These are phyloP conservation scores for Naganishia albida DNA, from an alignment of 1,284 basidiomycete genomes.

Conservation along the genomic window DNA sequence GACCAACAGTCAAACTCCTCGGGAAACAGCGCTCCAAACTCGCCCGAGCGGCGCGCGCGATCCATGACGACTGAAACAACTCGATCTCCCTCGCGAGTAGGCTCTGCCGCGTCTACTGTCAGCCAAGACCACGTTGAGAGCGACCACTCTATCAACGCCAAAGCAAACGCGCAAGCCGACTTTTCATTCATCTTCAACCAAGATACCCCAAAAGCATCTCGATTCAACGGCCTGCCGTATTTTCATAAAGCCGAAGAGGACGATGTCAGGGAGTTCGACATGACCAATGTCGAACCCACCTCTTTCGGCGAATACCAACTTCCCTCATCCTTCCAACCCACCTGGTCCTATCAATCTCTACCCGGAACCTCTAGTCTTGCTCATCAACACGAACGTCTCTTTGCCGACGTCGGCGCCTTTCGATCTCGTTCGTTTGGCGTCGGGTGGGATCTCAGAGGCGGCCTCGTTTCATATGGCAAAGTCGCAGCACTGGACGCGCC, in stretches of 20 bases:
- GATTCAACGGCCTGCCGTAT: constrained; percentile 44
- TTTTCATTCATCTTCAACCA: constrained; percentile 18
- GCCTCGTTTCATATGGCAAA: constrained; percentile 55
- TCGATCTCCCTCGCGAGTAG: constrained; percentile 13
- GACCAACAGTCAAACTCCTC: constrained; percentile 31
- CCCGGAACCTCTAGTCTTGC: constrained; percentile 34
- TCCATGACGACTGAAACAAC: constrained; percentile 17
- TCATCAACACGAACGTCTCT: constrained; percentile 27
- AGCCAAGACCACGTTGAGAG: constrained; percentile 1
- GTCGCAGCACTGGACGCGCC: constrained; percentile 27
- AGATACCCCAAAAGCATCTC: constrained; percentile 18
- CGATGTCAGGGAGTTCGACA: constrained; percentile 62
- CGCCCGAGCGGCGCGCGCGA: constrained; percentile 7
- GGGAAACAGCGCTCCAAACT: not conserved
- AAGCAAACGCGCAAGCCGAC: constrained; percentile 8
- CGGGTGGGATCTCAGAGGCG: constrained; percentile 40
- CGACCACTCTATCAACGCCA: constrained; percentile 33
- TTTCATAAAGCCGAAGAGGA: constrained; percentile 69
- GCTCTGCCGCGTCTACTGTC: constrained; percentile 8
- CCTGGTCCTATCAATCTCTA: constrained; percentile 33
- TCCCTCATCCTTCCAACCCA: constrained; percentile 35
- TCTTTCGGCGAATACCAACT: constrained; percentile 27
- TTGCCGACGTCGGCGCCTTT: constrained; percentile 15
- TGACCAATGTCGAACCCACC: constrained; percentile 39
- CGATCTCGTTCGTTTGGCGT: constrained; percentile 30